Base-by-base conservation (phyloP, 257 asterid genomes). In the Cordia subcordata region DNA sequence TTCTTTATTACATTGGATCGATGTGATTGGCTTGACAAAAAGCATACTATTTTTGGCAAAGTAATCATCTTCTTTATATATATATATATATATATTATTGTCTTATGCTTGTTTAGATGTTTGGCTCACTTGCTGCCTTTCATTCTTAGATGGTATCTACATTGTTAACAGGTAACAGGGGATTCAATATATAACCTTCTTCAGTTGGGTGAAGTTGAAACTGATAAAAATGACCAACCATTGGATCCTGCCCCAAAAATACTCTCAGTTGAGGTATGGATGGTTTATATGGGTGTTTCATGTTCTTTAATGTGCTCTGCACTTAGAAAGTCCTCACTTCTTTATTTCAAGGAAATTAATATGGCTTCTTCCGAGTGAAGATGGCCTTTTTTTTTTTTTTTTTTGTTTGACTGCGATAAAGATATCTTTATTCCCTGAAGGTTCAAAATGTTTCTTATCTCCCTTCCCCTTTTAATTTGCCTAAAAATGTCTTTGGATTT, bases 21-120 rank as follows among this genome's bases (percentile, higher is more conserved):
- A 18, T 78, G 95, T 16, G 97, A 93, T 67, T 85, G 82, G 81
- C 92, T 93, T 67, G 96, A 93, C 75, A 89, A 86, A 82, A 86
- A 93, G 80, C 96, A 88, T 67, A 93, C 99, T 0, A 86, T 93
- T 51, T 92, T 93, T 59, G 99, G 99, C 72, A 93, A 88, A 73
- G 99, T 89, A 82, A 73, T 66, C 67, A 61, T 61, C 52, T 46
- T 22, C 40, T 55, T 37, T 22, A 51, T 13, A 51, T 62, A 19
- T 55, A 19, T 61, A n/a, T n/a, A n/a, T n/a, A n/a, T n/a, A n/a
- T n/a, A n/a, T n/a, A n/a, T n/a, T n/a, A n/a, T n/a, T n/a, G n/a
- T n/a, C n/a, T n/a, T n/a, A n/a, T 44, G 33, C 52, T 46, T 21
- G 33, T 32, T 52, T 53, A n/a, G 23, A 22, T 49, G 17, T 68